A percentile compares a stretch with the other conserved stretches of the same genome.
These are phyloP conservation scores for Agrocybe pediades DNA, from an alignment of 768 basidiomycete species.

Conservation along the genomic window DNA sequence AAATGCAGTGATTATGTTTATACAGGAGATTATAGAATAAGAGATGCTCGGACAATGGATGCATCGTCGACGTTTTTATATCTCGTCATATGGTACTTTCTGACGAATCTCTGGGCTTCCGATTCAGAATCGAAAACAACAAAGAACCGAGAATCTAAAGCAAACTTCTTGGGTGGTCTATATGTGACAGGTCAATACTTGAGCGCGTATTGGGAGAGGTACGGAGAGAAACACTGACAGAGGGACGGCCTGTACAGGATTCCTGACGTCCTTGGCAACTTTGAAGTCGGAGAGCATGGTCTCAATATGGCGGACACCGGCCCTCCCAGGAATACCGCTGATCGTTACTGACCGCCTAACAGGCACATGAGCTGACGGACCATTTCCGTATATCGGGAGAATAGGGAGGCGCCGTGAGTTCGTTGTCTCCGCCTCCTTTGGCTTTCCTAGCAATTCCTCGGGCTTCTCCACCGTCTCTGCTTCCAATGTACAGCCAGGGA, in stretches of 20 bases:
- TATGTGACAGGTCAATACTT: neutral
- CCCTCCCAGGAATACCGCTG: conserved; percentile 60
- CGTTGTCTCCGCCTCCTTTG: neutral
- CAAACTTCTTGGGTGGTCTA: conserved; percentile 40
- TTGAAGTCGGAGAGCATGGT: conserved; percentile 44
- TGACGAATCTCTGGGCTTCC: conserved; percentile 72
- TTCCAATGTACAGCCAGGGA: conserved; percentile 46
- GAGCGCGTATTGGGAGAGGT: neutral
- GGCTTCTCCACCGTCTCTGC: conserved; percentile 29
- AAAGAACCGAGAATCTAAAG: conserved; percentile 51
- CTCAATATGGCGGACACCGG: conserved; percentile 34
- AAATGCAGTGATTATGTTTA: neutral
- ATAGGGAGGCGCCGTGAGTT: neutral
- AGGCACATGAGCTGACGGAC: conserved; percentile 55
- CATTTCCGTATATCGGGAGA: conserved; percentile 34
- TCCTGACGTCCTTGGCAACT: conserved; percentile 35
- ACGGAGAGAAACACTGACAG: conserved; percentile 38
- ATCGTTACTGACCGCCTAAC: conserved; percentile 58
- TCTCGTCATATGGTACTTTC: conserved; percentile 59
- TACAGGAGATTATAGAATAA: conserved; percentile 40
- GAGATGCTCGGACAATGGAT: conserved; percentile 22
- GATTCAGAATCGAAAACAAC: conserved; percentile 57
- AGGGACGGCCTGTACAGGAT: conserved; percentile 45
- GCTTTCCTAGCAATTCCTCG: conserved; percentile 8
- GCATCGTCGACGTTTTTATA: conserved; percentile 29